phyloP scores from a whole-genome alignment of 768 basidiomycete species.

The Psilocybe tampanensis region DNA sequence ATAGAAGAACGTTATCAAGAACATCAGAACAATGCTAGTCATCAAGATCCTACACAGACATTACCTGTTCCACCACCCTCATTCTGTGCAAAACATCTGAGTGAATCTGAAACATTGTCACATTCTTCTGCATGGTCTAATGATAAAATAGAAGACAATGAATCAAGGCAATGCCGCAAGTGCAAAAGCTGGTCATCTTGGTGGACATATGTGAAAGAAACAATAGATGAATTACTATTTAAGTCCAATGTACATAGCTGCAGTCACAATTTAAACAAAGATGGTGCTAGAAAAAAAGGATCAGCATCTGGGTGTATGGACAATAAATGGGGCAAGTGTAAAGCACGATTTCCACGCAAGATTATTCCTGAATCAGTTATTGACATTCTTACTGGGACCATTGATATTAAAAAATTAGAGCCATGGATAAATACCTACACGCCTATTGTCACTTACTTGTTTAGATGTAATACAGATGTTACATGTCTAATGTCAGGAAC shows the following conservation, averaged over 20 bases:
- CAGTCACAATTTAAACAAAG: neutral
- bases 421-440: too few species aligned
- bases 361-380: too few species aligned
- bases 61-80: conserved; percentile 12
- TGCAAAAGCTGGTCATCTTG: neutral
- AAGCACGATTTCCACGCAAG: too few species aligned
- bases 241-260: conserved; percentile 32
- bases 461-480: too few species aligned
- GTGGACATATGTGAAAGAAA: conserved; percentile 8
- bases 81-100: neutral
- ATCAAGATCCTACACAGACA: conserved; percentile 24
- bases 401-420: too few species aligned
- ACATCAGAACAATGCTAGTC: conserved; percentile 9
- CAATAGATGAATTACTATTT: conserved; percentile 28
- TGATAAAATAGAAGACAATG: too few species aligned
- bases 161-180: neutral
- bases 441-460: too few species aligned
- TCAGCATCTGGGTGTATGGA: conserved; percentile 24
- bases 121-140: too few species aligned
- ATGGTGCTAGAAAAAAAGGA: conserved; percentile 14
- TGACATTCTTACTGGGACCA: too few species aligned
- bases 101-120: too few species aligned
- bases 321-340: conserved; percentile 31
- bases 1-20: conserved; percentile 18
- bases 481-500: too few species aligned